phyloP scores from a whole-genome alignment of 177 flowering plant species.

The Tripterygium wilfordii region DNA sequence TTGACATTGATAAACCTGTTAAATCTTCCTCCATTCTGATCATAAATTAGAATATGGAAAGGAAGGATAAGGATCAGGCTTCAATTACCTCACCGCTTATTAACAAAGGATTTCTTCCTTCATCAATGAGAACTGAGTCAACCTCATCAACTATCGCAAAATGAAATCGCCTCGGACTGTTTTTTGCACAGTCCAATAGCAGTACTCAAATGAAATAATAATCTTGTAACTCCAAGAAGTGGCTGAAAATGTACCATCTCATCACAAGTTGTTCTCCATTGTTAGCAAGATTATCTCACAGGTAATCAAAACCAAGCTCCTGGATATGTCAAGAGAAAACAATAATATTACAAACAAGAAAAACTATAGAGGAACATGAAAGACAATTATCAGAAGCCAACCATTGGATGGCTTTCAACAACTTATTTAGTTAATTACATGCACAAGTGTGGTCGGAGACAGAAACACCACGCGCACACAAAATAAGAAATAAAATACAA shows the following conservation, averaged over 20 bases:
- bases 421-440: too few relatives aligned
- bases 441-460: too few relatives aligned
- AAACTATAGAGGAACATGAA: too few relatives aligned
- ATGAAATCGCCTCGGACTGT: conserved; percentile 96
- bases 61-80: conserved; percentile 4
- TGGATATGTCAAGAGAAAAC: too few relatives aligned
- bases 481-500: too few relatives aligned
- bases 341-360: too few relatives aligned
- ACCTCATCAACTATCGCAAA: conserved; percentile 99
- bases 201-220: conserved; percentile 11
- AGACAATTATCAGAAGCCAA: too few relatives aligned
- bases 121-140: conserved; percentile 97
- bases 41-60: too few relatives aligned
- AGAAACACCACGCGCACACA: conserved; percentile 1
- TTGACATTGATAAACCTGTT: too few relatives aligned
- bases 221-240: neutral
- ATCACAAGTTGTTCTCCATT: conserved; percentile 78
- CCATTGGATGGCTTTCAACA: too few relatives aligned
- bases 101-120: conserved; percentile 94
- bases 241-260: conserved; percentile 66
- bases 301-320: conserved; percentile 99
- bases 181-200: conserved; percentile 5
- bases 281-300: conserved; percentile 86
- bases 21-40: too few relatives aligned
- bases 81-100: conserved; percentile 92